Evolutionary conservation across 129 eudicot genomes (phyloP).

Genomic region (Tagetes erecta): DNA sequence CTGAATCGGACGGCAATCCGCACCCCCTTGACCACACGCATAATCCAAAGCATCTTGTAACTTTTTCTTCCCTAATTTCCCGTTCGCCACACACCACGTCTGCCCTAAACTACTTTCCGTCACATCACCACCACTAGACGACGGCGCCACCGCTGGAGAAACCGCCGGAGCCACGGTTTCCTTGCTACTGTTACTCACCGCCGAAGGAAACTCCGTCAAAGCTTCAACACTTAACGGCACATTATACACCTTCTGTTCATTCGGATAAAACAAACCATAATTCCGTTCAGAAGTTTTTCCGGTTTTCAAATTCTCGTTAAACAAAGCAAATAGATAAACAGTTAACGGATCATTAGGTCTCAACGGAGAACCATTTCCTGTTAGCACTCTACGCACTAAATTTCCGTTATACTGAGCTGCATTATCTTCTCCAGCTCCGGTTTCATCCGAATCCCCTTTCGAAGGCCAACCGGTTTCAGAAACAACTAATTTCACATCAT

Average conservation of each 20-base stretch:
- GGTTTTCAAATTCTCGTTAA: conserved; percentile 71
- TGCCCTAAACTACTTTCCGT: conserved; percentile 39
- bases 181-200: conserved; percentile 43
- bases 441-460: conserved; percentile 69
- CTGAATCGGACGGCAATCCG: conserved; percentile 95
- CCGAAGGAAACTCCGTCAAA: conserved; percentile 27
- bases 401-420: conserved; percentile 95
- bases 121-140: conserved; percentile 21
- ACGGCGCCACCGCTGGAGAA: background rate
- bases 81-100: conserved; percentile 96
- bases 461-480: conserved; percentile 99
- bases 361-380: conserved; percentile 77
- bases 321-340: conserved; percentile 73
- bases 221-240: conserved; percentile 56
- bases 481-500: conserved; percentile 57
- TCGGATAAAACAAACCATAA: conserved; percentile 88
- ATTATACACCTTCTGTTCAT: conserved; percentile 65
- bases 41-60: conserved; percentile 65
- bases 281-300: conserved; percentile 83
- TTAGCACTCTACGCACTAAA: conserved; percentile 67
- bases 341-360: conserved; percentile 62
- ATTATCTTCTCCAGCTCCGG: conserved; percentile 58
- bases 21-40: conserved; percentile 88
- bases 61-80: conserved; percentile 49
- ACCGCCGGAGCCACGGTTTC: background rate